These are phyloP conservation scores for Tillandsia leiboldiana DNA, from an alignment of 176 grass and related monocot genomes.

Conservation along the genomic window DNA sequence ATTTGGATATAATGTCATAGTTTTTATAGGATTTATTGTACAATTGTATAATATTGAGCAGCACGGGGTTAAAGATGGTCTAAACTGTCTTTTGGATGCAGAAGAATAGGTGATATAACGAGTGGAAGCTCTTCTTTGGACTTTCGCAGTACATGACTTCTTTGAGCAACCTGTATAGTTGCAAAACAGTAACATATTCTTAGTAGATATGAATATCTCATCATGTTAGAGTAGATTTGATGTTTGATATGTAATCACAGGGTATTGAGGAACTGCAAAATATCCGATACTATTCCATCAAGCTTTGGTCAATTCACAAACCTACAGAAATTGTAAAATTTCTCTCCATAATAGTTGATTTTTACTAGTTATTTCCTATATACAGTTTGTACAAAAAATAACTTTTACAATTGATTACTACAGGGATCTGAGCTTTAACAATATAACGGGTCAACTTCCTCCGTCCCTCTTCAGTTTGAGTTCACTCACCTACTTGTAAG, in stretches of 20 bases:
- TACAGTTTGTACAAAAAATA: neutral
- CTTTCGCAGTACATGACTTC: constrained; percentile 57
- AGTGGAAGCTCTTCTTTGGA: constrained; percentile 51
- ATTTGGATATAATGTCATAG: neutral
- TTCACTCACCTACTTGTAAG: constrained; percentile 44
- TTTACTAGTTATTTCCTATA: neutral
- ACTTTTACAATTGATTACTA: neutral
- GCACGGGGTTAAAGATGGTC: neutral
- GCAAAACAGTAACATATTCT: constrained; percentile 6
- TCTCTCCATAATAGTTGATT: neutral
- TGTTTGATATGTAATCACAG: constrained; percentile 30
- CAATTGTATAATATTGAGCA: neutral
- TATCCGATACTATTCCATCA: constrained; percentile 59
- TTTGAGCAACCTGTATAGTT: constrained; percentile 43
- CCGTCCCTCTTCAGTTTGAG: constrained; percentile 43
- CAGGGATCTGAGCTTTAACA: constrained; percentile 95
- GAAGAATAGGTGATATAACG: constrained; percentile 57
- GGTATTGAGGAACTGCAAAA: constrained; percentile 70
- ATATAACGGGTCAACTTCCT: constrained; percentile 59
- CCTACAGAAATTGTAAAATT: constrained; percentile 40
- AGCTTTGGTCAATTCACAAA: constrained; percentile 40
- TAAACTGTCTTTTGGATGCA: constrained; percentile 31
- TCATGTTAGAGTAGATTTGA: neutral
- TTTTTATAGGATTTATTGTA: neutral
- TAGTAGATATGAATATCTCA: neutral